Conservation (phyloP, 2,329 filamentous ascomycete species). For the Juglanconis oblonga region DNA sequence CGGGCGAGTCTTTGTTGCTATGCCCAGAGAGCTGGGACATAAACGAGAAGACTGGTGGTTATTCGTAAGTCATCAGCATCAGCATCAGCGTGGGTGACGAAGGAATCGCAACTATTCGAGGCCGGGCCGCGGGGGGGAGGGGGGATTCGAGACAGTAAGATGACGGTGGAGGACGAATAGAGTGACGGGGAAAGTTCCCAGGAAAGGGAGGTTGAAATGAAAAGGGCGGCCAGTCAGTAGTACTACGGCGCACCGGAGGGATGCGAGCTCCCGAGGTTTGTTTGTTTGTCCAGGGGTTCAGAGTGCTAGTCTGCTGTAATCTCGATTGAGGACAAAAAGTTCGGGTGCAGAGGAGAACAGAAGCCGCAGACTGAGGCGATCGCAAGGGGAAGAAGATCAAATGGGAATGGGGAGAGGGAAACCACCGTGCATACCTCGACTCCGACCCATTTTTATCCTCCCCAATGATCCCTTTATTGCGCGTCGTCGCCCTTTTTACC, state of each 20-base stretch:
- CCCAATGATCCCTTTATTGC: slow-evolving; percentile 18
- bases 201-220: background rate
- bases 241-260: too few relatives aligned
- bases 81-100: slow-evolving; percentile 4
- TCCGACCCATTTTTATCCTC: slow-evolving; percentile 46
- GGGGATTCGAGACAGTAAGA: slow-evolving; percentile 8
- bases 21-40: slow-evolving; percentile 73
- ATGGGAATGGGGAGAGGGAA: slow-evolving; percentile 17
- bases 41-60: slow-evolving; percentile 72
- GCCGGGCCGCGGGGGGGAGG: slow-evolving; percentile 10
- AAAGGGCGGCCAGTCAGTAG: background rate
- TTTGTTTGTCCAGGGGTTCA: too few relatives aligned
- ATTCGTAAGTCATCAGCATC: slow-evolving; percentile 19
- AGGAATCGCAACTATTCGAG: slow-evolving; percentile 7
- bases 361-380: background rate
- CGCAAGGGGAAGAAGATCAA: slow-evolving; percentile 6
- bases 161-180: slow-evolving; percentile 2
- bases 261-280: too few relatives aligned
- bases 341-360: background rate
- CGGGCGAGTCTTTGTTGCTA: slow-evolving; percentile 36
- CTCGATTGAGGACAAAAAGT: background rate
- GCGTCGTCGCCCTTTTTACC: slow-evolving; percentile 9
- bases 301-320: too few relatives aligned
- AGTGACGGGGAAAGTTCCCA: slow-evolving; percentile 11
- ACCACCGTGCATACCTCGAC: slow-evolving; percentile 46